Base-by-base conservation (phyloP, 495 filamentous ascomycete species). In the Thozetella sp. region DNA sequence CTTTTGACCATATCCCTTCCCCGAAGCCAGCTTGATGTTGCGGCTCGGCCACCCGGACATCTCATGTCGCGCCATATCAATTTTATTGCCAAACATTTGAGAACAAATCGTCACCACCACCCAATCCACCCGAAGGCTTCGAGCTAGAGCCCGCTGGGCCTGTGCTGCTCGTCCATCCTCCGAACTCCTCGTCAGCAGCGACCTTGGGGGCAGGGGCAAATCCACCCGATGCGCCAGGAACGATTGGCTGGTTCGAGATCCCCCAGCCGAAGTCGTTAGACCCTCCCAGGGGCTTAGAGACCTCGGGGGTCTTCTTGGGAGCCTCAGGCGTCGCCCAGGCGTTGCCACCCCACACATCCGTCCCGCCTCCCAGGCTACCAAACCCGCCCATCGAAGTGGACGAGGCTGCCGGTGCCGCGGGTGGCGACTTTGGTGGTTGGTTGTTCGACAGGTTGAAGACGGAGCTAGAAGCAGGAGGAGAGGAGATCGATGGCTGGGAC, bases 1-100 rank as follows among this genome's bases (percentile, higher is more conserved):
- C n/a, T 37, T 30, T 54, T 54, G n/a, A 26, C 26, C n/a, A 4
- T 12, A 17, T 34, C 4, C 54, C 37, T 10, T 48, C n/a, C 37
- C 10, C 12, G 2, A 27, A 23, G 2, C 2, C n/a, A 19, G n/a
- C n/a, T n/a, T n/a, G 25, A 2, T 13, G 22, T 6, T 27, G 52
- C 15, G 30, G n/a, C 20, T 23, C 46, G 54, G 3, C 34, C 27
- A 20, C 15, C 2, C 17, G 24, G 19, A 53, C 1, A n/a, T 48
- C n/a, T 23, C 54, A 54, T 50, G 46, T 26, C 20, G 15, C 20
- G 27, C 10, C 23, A 2, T 19, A 24, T 12, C 2, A 40, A 30
- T 22, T 46, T 74, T 75, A 96, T 74, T 91, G 81, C 93, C 93
- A 97, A 59, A 97, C 93, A 76, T 97, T 97, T 43, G 90, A 93